Conservation (phyloP, 1,284 basidiomycete species). For the Ganoderma sinense region DNA sequence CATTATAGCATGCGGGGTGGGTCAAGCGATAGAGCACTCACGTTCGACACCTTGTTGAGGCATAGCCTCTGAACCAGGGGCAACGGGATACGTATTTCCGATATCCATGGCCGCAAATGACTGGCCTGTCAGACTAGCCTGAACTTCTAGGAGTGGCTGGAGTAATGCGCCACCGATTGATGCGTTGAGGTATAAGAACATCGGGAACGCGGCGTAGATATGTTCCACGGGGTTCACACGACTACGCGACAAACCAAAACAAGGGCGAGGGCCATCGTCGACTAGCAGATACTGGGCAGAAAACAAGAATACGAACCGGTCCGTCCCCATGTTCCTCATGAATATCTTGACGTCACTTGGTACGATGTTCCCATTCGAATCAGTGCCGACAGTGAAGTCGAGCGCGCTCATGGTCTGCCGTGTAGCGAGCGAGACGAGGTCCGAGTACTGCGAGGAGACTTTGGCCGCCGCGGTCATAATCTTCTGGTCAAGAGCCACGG, state of each 20-base stretch:
- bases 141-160: conserved; percentile 53
- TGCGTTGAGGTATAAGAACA: conserved; percentile 55
- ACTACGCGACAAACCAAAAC: background rate
- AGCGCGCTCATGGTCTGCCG: conserved; percentile 50
- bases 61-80: conserved; percentile 10
- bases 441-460: conserved; percentile 44
- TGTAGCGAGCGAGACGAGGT: conserved; percentile 48
- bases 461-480: conserved; percentile 31
- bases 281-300: background rate
- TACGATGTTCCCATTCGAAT: conserved; percentile 43
- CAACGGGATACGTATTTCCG: conserved; percentile 37
- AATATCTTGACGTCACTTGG: conserved; percentile 53
- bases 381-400: conserved; percentile 45
- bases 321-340: conserved; percentile 46
- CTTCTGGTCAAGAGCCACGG: conserved; percentile 35
- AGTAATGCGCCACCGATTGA: conserved; percentile 49
- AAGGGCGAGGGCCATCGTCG: background rate
- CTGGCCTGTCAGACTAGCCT: conserved; percentile 38
- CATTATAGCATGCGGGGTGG: background rate
- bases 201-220: conserved; percentile 55
- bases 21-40: background rate
- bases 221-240: conserved; percentile 53
- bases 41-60: conserved; percentile 19
- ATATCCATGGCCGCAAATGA: conserved; percentile 51
- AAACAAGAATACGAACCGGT: background rate